A percentile compares a stretch with the other conserved stretches of the same genome.
These are phyloP conservation scores for Amanita thiersii DNA, from an alignment of 768 basidiomycete genomes.

Conservation along the genomic window DNA sequence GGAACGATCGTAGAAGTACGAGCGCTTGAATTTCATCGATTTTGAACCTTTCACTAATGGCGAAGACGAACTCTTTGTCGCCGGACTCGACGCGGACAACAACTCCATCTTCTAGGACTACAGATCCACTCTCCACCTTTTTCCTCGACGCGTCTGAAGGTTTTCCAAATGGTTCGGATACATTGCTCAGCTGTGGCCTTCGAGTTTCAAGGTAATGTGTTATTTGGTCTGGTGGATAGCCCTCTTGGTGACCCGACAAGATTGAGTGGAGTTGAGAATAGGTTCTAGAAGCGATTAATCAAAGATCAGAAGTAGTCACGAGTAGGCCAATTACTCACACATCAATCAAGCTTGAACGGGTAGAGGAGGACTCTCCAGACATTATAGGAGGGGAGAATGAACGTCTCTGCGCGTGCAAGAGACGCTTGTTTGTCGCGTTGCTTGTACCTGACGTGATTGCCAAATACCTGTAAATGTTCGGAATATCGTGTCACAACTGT, in stretches of 20 bases:
- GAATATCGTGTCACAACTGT: too few relatives aligned
- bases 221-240: conserved; percentile 49
- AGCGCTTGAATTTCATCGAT: conserved; percentile 81
- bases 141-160: conserved; percentile 63
- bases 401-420: too few relatives aligned
- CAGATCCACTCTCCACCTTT: conserved; percentile 56
- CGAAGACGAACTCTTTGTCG: conserved; percentile 61
- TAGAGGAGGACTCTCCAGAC: too few relatives aligned
- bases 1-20: conserved; percentile 65
- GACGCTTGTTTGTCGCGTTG: too few relatives aligned
- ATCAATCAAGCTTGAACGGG: too few relatives aligned
- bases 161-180: conserved; percentile 58
- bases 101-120: conserved; percentile 62
- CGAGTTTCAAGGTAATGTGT: conserved; percentile 52
- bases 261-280: conserved; percentile 48
- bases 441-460: too few relatives aligned
- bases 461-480: too few relatives aligned
- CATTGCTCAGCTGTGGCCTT: conserved; percentile 43
- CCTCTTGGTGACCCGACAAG: conserved; percentile 52
- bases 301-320: too few relatives aligned
- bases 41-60: conserved; percentile 64
- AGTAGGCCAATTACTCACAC: not conserved
- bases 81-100: conserved; percentile 54
- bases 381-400: too few relatives aligned
- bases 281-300: conserved; percentile 45